Percentiles rank a stretch among this genome's conserved stretches.
These are phyloP conservation scores for Cordyceps tenuipes DNA, from an alignment of 2,329 filamentous ascomycete genomes.

Conservation along the genomic window DNA sequence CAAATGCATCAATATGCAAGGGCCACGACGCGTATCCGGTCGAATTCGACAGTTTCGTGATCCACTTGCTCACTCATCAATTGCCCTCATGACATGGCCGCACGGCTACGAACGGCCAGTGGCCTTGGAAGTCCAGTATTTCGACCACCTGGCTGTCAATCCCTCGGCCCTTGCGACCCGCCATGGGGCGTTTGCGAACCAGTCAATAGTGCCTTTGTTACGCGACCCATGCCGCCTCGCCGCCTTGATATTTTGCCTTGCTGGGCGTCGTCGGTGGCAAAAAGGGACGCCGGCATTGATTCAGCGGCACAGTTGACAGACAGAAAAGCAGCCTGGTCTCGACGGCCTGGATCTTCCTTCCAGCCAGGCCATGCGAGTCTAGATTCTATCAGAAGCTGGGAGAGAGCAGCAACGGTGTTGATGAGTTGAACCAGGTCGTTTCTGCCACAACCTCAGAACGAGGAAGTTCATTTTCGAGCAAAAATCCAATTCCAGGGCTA, in stretches of 20 bases:
- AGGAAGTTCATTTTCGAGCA: neutral
- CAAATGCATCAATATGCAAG: conserved; percentile 1
- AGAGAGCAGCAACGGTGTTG: neutral
- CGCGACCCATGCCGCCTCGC: neutral
- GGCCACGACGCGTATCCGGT: neutral
- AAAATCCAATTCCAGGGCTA: neutral
- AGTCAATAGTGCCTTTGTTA: neutral
- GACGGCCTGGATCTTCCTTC: neutral
- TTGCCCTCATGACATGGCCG: neutral
- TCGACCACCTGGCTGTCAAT: neutral
- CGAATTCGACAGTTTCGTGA: neutral
- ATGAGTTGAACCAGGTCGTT: neutral
- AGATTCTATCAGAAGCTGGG: neutral
- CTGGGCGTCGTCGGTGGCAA: neutral
- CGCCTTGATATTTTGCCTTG: neutral
- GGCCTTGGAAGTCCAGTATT: neutral
- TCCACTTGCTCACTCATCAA: neutral
- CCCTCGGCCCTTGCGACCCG: neutral
- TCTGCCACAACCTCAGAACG: neutral
- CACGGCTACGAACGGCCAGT: neutral
- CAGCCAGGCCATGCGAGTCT: neutral
- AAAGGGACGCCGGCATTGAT: neutral
- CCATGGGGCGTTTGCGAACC: neutral
- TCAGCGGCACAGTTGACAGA: neutral
- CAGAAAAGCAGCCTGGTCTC: neutral